Evolutionary conservation across 208 protist genomes (phyloP), one percentile per base, ranked within the genome.

Genomic region (Sergeia podlipaevii): DNA sequence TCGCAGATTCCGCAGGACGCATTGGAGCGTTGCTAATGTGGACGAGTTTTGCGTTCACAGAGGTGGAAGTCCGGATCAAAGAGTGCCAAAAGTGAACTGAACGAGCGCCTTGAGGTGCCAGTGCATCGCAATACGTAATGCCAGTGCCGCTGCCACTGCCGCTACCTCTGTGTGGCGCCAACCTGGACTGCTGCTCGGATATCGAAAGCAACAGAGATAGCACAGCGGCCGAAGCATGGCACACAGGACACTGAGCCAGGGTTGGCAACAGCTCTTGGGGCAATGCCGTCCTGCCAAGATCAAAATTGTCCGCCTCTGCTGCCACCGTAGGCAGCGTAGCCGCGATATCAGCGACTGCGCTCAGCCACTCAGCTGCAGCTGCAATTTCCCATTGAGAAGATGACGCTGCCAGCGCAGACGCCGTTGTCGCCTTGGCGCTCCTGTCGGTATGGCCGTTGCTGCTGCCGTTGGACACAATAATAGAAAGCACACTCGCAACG

Each of bases 321-420:
- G 74, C 67, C 8, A 60, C 2, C 11, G 53, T 33, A 2, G 28
- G 11, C 27, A 70, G 48, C 10, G 27, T 23, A 26, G 54, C 45
- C 26, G 57, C 27, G 8, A 72, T 63, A 13, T 33, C 18, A 30
- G 72, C 47, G 21, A 91, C 56, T 32, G 51, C 42, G 24, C 44
- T 46, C 28, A 93, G 60, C 80, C 81, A 89, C 44, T 91, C 82
- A 30, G 80, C 86, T 10, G 86, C 86, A 0, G 86, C 81, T 6
- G 82, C 86, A 0, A 70, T 67, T 46, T 87, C 80, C 79, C 77
- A 90, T 50, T 88, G 85, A 18, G 76, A 61, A 4, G 66, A n/a
- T n/a, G n/a, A n/a, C n/a, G n/a, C n/a, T n/a, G n/a, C n/a, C n/a
- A n/a, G n/a, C n/a, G n/a, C n/a, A n/a, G n/a, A n/a, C n/a, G n/a